Base-by-base conservation (phyloP, 1,284 basidiomycete genomes). In the Leccinum pachyderme region DNA sequence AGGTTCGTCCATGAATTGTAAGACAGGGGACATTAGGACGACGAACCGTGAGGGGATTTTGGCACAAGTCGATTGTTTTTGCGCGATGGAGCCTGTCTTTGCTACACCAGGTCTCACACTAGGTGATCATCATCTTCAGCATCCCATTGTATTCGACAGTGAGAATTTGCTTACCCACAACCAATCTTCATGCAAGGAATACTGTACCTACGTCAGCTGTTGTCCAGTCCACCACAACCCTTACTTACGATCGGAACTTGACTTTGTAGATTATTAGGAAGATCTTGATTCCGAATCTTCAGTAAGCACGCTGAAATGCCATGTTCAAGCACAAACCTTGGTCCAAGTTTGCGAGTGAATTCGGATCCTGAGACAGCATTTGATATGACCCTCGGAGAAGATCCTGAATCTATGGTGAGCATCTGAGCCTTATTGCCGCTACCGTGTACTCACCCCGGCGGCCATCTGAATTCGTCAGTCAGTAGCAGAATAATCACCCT, bases 341-440 rank as follows among this genome's bases (percentile, higher is more conserved):
- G 68, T 99, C 96, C 27, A 99, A 79, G 69, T 99, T 99, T 49
- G 95, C 89, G 2, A 99, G 78, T 6, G 93, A 97, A 68, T 91
- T 86, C 0, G 95, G 95, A 68, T 99, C 97, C 11, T 91, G 89
- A 0, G 95, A 97, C 3, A 99, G 80, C 35, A 85, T 84, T 67
- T 99, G 96, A 66, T 99, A 99, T 64, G 93, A 89, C 15, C 88
- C 88, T 57, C 96, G 87, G 13, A 99, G 82, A 43, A 94, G 87
- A 70, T 99, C 96, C 80, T 94, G 56, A 29, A 52, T 22, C 11
- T 32, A 51, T 4, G 25, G 54, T 60, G 27, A 59, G 50, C 11
- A 41, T 24, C 46, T 24, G 9, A 15, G 31, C 9, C 37, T 47
- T 24, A 0, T 11, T 3, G 9, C 2, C 11, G 1, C 48, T 12